Percentiles rank a stretch among this genome's conserved stretches.
Evolutionary conservation across 345 rosid genomes (phyloP).

Genomic region (Brassica juncea): DNA sequence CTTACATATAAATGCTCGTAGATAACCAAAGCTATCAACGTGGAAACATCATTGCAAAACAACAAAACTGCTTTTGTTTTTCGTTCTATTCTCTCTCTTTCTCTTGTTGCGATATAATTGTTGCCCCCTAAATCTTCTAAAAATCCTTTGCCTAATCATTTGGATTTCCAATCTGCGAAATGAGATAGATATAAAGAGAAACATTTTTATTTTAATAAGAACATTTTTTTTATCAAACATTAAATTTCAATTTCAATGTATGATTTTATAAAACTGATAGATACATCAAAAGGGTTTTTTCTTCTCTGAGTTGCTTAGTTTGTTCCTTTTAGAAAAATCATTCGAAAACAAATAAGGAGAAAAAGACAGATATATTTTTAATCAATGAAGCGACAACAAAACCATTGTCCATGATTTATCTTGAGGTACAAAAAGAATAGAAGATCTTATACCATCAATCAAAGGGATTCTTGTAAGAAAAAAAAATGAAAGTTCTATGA

Average conservation of each 20-base stretch:
- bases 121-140: slow-evolving; percentile 38
- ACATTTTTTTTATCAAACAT: slow-evolving; percentile 22
- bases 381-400: not conserved
- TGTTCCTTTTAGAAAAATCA: not conserved
- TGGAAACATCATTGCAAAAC: slow-evolving; percentile 42
- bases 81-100: slow-evolving; percentile 6
- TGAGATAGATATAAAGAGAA: slow-evolving; percentile 12
- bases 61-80: slow-evolving; percentile 31
- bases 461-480: slow-evolving; percentile 10
- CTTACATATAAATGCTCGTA: not conserved
- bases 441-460: slow-evolving; percentile 25
- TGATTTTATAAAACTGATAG: slow-evolving; percentile 15
- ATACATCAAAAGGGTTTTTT: slow-evolving; percentile 1
- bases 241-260: not conserved
- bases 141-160: slow-evolving; percentile 43
- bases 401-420: slow-evolving; percentile 1
- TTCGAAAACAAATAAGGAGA: slow-evolving; percentile 1
- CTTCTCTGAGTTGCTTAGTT: too few species aligned
- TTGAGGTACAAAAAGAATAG: slow-evolving; percentile 26
- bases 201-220: slow-evolving; percentile 12
- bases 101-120: slow-evolving; percentile 18
- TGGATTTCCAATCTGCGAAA: slow-evolving; percentile 29
- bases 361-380: slow-evolving; percentile 9
- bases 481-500: not conserved
- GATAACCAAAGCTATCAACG: slow-evolving; percentile 15